Percentiles rank a stretch among this genome's conserved stretches.
Evolutionary conservation across 441 rosid species (phyloP).

Genomic region (Bocquillonia castaneifolia): DNA sequence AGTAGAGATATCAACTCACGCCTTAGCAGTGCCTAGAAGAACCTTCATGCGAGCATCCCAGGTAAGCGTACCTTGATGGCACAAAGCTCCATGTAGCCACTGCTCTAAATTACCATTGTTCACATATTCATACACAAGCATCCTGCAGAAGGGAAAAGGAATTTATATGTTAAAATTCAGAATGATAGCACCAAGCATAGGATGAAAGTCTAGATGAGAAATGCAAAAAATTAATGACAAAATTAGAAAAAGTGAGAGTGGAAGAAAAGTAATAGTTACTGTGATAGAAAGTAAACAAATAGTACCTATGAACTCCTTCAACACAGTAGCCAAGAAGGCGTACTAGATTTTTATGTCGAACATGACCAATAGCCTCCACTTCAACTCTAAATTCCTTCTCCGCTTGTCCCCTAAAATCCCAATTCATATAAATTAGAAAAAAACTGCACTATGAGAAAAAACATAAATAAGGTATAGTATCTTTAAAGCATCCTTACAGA

Average conservation of each 20-base stretch:
- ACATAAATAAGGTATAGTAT: slow-evolving; percentile 4
- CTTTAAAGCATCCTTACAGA: slow-evolving; percentile 49
- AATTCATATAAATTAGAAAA: slow-evolving; percentile 14
- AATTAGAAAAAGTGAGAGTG: slow-evolving; percentile 5
- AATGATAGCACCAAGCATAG: background rate
- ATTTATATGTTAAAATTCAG: slow-evolving; percentile 14
- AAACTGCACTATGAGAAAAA: slow-evolving; percentile 1
- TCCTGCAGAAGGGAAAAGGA: slow-evolving; percentile 33
- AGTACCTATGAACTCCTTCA: slow-evolving; percentile 86
- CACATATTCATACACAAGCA: slow-evolving; percentile 86
- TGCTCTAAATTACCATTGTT: slow-evolving; percentile 93
- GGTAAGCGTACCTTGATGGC: slow-evolving; percentile 70
- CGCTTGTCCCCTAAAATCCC: slow-evolving; percentile 69
- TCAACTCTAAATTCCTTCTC: slow-evolving; percentile 90
- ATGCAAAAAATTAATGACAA: background rate
- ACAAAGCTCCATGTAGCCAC: slow-evolving; percentile 92
- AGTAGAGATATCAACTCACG: slow-evolving; percentile 45
- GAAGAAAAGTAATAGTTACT: background rate
- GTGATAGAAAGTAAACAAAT: slow-evolving; percentile 15
- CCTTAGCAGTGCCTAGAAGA: slow-evolving; percentile 89
- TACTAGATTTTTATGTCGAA: slow-evolving; percentile 90
- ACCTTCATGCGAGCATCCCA: slow-evolving; percentile 93
- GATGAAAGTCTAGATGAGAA: background rate
- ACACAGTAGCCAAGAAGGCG: slow-evolving; percentile 85
- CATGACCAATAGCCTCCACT: slow-evolving; percentile 97